Evolutionary conservation across 2,329 filamentous ascomycete species (phyloP).

Genomic region (Sclerotinia trifoliorum): DNA sequence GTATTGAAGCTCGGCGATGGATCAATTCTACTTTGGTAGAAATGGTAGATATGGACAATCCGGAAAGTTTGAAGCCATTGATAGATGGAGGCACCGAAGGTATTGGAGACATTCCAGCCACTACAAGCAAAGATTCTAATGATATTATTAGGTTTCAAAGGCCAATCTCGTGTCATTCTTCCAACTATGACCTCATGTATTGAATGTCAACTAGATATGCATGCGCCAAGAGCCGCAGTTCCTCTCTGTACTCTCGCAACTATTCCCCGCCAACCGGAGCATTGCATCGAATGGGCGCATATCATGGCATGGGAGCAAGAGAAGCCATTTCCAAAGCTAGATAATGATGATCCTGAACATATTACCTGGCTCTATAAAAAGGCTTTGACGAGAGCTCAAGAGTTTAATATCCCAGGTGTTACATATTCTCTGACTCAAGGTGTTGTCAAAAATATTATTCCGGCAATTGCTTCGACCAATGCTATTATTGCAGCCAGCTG

Average conservation of each 20-base stretch:
- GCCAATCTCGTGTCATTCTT: constrained; percentile 87
- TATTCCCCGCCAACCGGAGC: constrained; percentile 93
- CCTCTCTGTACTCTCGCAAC: constrained; percentile 95
- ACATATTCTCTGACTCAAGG: constrained; percentile 96
- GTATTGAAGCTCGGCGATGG: constrained; percentile 96
- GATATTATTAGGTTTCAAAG: constrained; percentile 73
- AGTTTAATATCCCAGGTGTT: constrained; percentile 89
- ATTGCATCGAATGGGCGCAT: constrained; percentile 98
- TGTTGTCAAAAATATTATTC: constrained; percentile 99
- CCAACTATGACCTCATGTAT: constrained; percentile 94
- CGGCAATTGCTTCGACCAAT: constrained; percentile 96
- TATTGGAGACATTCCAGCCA: constrained; percentile 35
- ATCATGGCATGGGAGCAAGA: constrained; percentile 95
- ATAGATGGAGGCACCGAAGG: constrained; percentile 96
- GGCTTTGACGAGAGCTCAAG: constrained; percentile 73
- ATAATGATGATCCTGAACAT: constrained; percentile 95
- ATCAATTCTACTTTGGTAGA: constrained; percentile 92
- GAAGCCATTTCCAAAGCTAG: constrained; percentile 78
- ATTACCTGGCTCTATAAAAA: constrained; percentile 95
- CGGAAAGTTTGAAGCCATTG: constrained; percentile 85
- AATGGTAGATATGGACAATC: constrained; percentile 81
- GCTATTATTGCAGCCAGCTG: constrained; percentile 93
- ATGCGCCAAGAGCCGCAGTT: constrained; percentile 93
- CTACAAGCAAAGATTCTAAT: neutral
- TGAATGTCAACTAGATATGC: constrained; percentile 98